Base-by-base conservation (phyloP, 805 yeast species). In the Zygoascus flipseniorum region DNA sequence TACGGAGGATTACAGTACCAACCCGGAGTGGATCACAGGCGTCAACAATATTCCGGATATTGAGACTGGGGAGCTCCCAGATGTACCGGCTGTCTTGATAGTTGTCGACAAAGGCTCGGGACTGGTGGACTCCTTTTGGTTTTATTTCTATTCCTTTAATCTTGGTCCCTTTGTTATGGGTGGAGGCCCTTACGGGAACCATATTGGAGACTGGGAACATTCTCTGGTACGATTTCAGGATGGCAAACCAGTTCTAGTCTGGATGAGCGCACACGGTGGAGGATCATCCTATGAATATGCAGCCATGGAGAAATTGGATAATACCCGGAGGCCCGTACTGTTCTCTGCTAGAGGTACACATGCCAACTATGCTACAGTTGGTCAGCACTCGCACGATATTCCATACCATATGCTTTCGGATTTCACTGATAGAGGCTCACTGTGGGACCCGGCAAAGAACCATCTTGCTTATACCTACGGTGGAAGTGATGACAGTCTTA, bases 201-300 rank as follows among this genome's bases (percentile, higher is more conserved):
- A 92, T 65, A 82, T 93, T 35, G 99, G 98, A 6, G 99, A 92
- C 71, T 92, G 99, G 99, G 99, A 92, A 62, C 99, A 92, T 67
- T 82, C 95, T 1, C 70, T 92, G 37, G 92, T 89, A 13, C 74
- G 99, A 26, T 92, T 88, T 65, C 80, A 82, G 62, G 77, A 84
- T 2, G 96, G 96, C 0, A 70, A 75, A 54, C 98, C 99, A 0
- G 75, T 82, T 11, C 78, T 85, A 51, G 81, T 90, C 19, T 92
- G 98, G 98, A 86, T 93, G 95, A 84, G 95, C 31, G 98, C 97
- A 0, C 99, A 92, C 69, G 96, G 97, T 1, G 97, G 98, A 11
- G 99, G 99, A 8, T 85, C 89, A 31, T 97, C 96, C 0, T 92
- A 85, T 65, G 76, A 76, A 57, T 90, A 83, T 66, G 75, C 78